Evolutionary conservation across 495 filamentous ascomycete genomes (phyloP).

Genomic region (Penicillium steckii): DNA sequence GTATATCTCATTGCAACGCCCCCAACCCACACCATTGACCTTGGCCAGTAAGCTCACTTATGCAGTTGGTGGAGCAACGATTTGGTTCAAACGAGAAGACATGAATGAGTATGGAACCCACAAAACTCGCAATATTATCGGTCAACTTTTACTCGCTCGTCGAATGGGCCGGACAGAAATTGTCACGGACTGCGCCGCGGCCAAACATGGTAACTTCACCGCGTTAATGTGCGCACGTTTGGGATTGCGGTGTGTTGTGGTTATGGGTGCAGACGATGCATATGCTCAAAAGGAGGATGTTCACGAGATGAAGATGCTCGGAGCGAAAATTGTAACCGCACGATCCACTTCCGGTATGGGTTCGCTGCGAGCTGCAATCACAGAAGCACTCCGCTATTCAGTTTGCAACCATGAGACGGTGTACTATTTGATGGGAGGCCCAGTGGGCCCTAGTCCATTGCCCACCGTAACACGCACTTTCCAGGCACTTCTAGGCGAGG

Average conservation of each 20-base stretch:
- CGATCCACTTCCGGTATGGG: slow-evolving; percentile 26
- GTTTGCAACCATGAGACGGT: slow-evolving; percentile 28
- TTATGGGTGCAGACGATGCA: slow-evolving; percentile 33
- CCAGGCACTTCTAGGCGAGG: slow-evolving; percentile 34
- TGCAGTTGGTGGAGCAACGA: slow-evolving; percentile 26
- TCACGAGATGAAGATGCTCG: slow-evolving; percentile 30
- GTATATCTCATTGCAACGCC: slow-evolving; percentile 23
- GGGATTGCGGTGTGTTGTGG: slow-evolving; percentile 27
- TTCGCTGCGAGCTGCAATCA: slow-evolving; percentile 33
- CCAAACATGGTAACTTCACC: slow-evolving; percentile 32
- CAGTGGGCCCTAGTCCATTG: slow-evolving; percentile 31
- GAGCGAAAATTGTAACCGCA: slow-evolving; percentile 29
- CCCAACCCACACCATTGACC: slow-evolving; percentile 23
- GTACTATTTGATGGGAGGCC: slow-evolving; percentile 35
- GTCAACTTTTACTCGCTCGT: slow-evolving; percentile 32
- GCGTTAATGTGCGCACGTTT: slow-evolving; percentile 33
- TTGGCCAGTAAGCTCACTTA: slow-evolving; percentile 26
- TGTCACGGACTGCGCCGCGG: slow-evolving; percentile 33
- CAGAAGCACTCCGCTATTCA: slow-evolving; percentile 32
- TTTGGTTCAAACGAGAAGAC: slow-evolving; percentile 38
- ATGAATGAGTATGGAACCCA: slow-evolving; percentile 30
- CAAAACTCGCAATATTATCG: slow-evolving; percentile 32
- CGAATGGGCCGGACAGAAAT: slow-evolving; percentile 31
- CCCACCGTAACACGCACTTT: slow-evolving; percentile 34
- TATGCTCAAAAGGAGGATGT: slow-evolving; percentile 27